Evolutionary conservation across 179 eudicot species (phyloP), one percentile per base, ranked within the genome.

Genomic region (Pouteria campechiana): DNA sequence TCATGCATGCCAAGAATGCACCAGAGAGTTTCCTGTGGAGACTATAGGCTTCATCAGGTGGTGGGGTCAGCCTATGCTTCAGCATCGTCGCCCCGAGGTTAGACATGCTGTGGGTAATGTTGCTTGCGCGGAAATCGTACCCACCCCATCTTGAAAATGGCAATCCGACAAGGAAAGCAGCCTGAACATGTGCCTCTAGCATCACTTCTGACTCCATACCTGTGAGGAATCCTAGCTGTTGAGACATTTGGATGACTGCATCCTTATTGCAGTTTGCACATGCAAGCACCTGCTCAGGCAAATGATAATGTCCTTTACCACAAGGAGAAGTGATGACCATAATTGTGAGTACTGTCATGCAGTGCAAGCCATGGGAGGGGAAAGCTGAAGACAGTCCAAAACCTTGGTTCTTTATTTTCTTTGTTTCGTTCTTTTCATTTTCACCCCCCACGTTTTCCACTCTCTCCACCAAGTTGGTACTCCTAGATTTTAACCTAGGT

Each of bases 11-110:
- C 47, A 90, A 82, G 65, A 90, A 90, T 15, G 93, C 83, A 57
- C 98, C 98, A 10, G 98, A 86, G 46, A 90, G 84, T 54, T 90
- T 90, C 15, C 98, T 72, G 36, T 90, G 98, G 39, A 90, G 90
- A 70, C 98, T 90, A 57, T 90, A 90, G 4, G 74, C 98, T 55
- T 90, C 98, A 23, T 87, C 98, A 15, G 95, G 98, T 15, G 98
- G 98, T 6, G 98, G 84, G 14, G 95, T 78, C 56, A 86, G 50
- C 51, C 98, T 75, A 69, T 90, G 98, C 73, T 72, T 74, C 43
- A 90, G 64, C 98, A 90, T 90, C 12, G 80, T 86, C 10, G 84
- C 73, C 46, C 98, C 98, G 16, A 90, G 72, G 52, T 75, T 68
- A 36, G 95, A 73, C 35, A 90, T 43, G 61, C 80, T 86, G 44